These are phyloP conservation scores for Aureobasidium sp. DNA, from an alignment of 2,329 filamentous ascomycete genomes.

Conservation along the genomic window DNA sequence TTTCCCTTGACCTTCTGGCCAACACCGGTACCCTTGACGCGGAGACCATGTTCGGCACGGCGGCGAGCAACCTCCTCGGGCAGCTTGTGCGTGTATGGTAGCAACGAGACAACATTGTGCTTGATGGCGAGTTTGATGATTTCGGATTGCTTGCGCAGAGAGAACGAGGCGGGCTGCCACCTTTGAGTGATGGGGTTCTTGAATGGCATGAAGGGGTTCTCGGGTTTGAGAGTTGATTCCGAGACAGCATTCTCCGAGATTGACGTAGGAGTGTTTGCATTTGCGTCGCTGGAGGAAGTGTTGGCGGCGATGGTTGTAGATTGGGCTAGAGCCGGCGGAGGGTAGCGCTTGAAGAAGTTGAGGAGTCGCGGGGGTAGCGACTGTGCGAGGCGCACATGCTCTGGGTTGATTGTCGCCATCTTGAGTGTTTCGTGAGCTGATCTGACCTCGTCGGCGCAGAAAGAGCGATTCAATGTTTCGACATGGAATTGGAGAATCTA, in stretches of 20 bases:
- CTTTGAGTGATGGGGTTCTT: conserved; percentile 72
- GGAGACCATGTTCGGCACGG: conserved; percentile 70
- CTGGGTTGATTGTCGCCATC: conserved; percentile 19
- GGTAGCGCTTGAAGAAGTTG: conserved; percentile 85
- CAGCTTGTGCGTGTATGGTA: conserved; percentile 29
- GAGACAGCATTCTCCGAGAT: conserved; percentile 36
- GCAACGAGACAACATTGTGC: conserved; percentile 32
- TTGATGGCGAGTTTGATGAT: conserved; percentile 77
- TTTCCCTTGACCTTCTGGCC: conserved; percentile 95
- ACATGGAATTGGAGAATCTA: not conserved
- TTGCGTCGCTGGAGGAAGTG: conserved; percentile 37
- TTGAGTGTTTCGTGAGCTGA: not conserved
- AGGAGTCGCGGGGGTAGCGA: conserved; percentile 70
- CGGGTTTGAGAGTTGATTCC: conserved; percentile 22
- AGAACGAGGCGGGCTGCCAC: conserved; percentile 79
- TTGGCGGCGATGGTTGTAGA: conserved; percentile 27
- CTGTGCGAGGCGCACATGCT: conserved; percentile 48
- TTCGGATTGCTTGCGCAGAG: conserved; percentile 80
- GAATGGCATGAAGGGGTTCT: conserved; percentile 75
- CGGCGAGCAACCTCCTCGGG: conserved; percentile 59
- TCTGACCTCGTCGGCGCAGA: conserved; percentile 8
- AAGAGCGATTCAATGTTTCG: conserved; percentile 9
- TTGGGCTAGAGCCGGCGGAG: conserved; percentile 53
- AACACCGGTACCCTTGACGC: conserved; percentile 80
- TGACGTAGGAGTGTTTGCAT: conserved; percentile 28